Percentiles rank a stretch among this genome's conserved stretches.
These are phyloP conservation scores for Ceratorhiza oryzae-sativae DNA, from an alignment of 1,284 basidiomycete genomes.

Conservation along the genomic window DNA sequence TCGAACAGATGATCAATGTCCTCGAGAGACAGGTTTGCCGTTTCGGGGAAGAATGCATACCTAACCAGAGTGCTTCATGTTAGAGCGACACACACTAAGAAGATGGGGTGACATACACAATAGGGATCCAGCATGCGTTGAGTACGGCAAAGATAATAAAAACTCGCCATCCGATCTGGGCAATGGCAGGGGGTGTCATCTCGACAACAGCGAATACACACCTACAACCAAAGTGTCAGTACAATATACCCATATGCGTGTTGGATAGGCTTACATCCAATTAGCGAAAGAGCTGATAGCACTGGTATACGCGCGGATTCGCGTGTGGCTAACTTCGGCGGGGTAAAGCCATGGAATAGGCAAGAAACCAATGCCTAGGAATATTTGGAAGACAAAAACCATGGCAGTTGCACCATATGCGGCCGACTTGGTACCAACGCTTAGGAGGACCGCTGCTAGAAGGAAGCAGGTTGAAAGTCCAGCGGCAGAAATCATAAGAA, in stretches of 20 bases:
- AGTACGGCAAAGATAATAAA: slow-evolving; percentile 60
- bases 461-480: slow-evolving; percentile 54
- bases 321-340: slow-evolving; percentile 52
- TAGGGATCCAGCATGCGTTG: slow-evolving; percentile 57
- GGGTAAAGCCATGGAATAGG: slow-evolving; percentile 58
- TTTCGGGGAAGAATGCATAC: slow-evolving; percentile 56
- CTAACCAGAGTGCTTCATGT: background rate
- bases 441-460: slow-evolving; percentile 51
- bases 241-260: background rate
- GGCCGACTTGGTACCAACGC: slow-evolving; percentile 49
- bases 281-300: slow-evolving; percentile 55
- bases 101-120: slow-evolving; percentile 51
- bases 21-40: slow-evolving; percentile 56
- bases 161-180: slow-evolving; percentile 59
- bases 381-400: slow-evolving; percentile 57
- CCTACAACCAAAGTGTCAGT: background rate
- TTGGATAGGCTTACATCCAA: slow-evolving; percentile 49
- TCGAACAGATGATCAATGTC: slow-evolving; percentile 57
- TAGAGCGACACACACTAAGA: background rate
- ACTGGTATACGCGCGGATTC: slow-evolving; percentile 52
- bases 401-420: slow-evolving; percentile 54
- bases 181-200: slow-evolving; percentile 59
- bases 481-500: slow-evolving; percentile 54
- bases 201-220: slow-evolving; percentile 59
- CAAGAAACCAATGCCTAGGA: slow-evolving; percentile 54